A percentile compares a stretch with the other conserved stretches of the same genome.
Conservation (phyloP, 257 asterid species). For the Striga asiatica region DNA sequence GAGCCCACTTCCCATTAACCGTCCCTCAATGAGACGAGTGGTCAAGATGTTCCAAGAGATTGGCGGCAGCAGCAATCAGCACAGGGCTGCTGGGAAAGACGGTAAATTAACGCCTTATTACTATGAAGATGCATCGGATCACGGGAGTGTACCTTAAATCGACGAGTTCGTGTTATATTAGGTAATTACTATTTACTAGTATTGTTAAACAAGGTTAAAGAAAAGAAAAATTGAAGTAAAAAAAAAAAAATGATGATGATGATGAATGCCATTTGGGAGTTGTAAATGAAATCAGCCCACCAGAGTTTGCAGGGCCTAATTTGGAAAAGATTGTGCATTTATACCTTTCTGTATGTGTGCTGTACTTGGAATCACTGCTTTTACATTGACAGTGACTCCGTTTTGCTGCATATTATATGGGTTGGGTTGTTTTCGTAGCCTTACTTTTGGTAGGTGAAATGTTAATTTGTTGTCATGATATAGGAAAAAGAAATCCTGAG, state of each 20-base stretch:
- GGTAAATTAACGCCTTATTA: conserved; percentile 78
- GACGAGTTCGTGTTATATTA: neutral
- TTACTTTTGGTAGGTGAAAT: too few relatives aligned
- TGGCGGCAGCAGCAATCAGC: conserved; percentile 17
- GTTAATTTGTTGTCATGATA: neutral
- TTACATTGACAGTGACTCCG: neutral
- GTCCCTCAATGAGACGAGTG: conserved; percentile 90
- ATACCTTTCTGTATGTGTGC: neutral
- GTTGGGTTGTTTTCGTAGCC: too few relatives aligned
- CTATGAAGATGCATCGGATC: conserved; percentile 57
- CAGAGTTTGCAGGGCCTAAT: neutral
- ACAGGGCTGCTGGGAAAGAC: conserved; percentile 30
- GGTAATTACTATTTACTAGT: too few relatives aligned
- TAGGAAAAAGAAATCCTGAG: neutral
- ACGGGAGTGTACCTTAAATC: neutral
- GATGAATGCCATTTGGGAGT: neutral
- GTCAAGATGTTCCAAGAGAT: conserved; percentile 81
- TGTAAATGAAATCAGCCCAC: neutral
- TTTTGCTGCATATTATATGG: too few relatives aligned
- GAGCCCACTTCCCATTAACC: conserved; percentile 83
- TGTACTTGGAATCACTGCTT: neutral
- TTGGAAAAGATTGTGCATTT: neutral
- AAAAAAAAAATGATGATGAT: too few relatives aligned
- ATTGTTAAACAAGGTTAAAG: too few relatives aligned
- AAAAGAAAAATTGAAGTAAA: too few relatives aligned